Evolutionary conservation across 176 grass and related monocot genomes (phyloP).

Genomic region (Musa schizocarpa): DNA sequence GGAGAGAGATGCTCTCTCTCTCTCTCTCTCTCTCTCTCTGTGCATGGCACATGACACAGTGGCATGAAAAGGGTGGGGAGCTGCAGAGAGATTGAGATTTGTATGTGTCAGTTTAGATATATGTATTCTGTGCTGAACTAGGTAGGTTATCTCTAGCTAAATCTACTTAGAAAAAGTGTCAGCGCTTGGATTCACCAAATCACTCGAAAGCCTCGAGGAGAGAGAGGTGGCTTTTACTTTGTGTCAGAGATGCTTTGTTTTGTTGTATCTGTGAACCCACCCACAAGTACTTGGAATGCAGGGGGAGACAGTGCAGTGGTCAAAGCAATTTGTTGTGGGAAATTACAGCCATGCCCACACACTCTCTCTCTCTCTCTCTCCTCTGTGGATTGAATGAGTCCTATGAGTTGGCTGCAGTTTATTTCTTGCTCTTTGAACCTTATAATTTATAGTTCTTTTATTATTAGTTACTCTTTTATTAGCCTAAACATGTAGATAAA

Average conservation of each 20-base stretch:
- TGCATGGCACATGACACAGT: not conserved
- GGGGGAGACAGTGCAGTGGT: not conserved
- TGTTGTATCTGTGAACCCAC: constrained; percentile 2
- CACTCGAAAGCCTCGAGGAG: not conserved
- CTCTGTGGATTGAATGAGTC: no score
- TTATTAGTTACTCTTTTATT: no score
- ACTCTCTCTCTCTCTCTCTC: no score
- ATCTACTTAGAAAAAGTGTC: not conserved
- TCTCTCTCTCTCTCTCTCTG: no score
- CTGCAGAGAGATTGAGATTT: not conserved
- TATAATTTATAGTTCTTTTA: no score
- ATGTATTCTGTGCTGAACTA: not conserved
- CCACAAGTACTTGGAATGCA: constrained; percentile 16
- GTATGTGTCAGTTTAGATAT: not conserved
- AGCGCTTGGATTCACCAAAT: not conserved
- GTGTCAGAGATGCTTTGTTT: constrained; percentile 22
- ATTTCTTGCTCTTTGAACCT: no score
- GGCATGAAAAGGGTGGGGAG: not conserved
- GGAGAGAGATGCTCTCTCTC: not conserved
- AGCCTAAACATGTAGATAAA: no score
- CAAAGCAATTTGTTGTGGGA: not conserved
- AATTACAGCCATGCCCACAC: constrained; percentile 8
- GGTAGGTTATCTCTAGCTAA: not conserved
- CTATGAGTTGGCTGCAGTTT: no score
- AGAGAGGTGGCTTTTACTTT: not conserved